phyloP scores from a whole-genome alignment of 495 filamentous ascomycete genomes.

The Aspergillus olivimuriae region DNA sequence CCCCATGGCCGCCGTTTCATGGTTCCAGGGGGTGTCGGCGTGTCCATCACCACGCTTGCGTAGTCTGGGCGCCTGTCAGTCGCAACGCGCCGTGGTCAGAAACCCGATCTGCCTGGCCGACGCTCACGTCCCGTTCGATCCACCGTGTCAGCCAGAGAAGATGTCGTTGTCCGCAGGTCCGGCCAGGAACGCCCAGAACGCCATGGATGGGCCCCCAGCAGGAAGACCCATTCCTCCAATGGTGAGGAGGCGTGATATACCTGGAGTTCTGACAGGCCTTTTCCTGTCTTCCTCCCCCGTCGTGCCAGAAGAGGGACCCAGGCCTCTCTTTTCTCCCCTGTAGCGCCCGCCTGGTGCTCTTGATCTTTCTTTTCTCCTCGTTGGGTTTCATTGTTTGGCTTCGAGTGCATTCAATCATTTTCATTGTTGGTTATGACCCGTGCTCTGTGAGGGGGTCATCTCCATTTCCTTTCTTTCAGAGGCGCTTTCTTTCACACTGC shows the following conservation, averaged over 20 bases:
- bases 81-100: not conserved
- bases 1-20: conserved; percentile 3
- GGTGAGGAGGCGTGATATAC: no score
- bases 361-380: not conserved
- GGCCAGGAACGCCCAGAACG: not conserved
- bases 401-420: conserved; percentile 4
- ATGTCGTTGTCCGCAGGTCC: conserved; percentile 6
- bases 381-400: not conserved
- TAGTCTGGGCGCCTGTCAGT: conserved; percentile 1
- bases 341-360: not conserved
- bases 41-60: not conserved
- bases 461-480: conserved; percentile 17
- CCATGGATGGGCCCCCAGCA: conserved; percentile 4
- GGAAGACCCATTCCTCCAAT: not conserved
- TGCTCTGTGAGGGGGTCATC: conserved; percentile 11
- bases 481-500: conserved; percentile 16
- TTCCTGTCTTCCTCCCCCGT: no score
- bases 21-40: not conserved
- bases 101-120: not conserved
- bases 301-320: no score
- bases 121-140: not conserved
- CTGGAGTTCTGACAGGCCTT: no score
- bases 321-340: not conserved
- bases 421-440: conserved; percentile 1
- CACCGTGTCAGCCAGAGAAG: conserved; percentile 18